Base-by-base conservation (phyloP, 2,329 filamentous ascomycete species). In the Metarhizium guizhouense region DNA sequence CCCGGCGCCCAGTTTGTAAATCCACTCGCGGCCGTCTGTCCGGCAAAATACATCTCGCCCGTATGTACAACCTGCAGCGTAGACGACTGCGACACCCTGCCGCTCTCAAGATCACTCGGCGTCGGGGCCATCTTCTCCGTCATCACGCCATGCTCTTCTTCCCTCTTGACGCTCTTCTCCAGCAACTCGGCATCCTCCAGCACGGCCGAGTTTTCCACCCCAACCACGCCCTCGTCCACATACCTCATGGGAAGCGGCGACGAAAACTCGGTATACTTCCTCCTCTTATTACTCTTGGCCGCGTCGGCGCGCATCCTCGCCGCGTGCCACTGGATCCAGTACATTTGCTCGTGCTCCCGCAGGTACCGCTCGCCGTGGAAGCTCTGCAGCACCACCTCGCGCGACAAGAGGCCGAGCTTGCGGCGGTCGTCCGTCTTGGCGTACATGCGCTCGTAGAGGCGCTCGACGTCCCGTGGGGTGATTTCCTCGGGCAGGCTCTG, bases 291-390 rank as follows among this genome's bases (percentile, higher is more conserved):
- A 3, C 38, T n/a, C 13, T 14, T 16, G 8, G 48, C 45, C 18
- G 32, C 25, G 52, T 61, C 57, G 25, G 53, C 57, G 10, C 62
- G 61, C 66, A 70, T 70, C 53, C 61, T 60, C 13, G 67, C 63
- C 56, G 66, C 53, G 59, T 69, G 65, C 68, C 68, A 70, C 59
- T 70, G 68, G 36, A 74, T 74, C 78, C 79, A 81, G 56, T 80
- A 76, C 76, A 78, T 81, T 62, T 85, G 81, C 63, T 84, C 81
- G 64, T 84, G 81, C 64, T 83, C 81, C 42, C 82, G 76, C 29
- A 84, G 74, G 63, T 84, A 84, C 0, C 81, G 74, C 47, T 82
- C 78, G 3, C 81, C 80, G 52, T 77, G 76, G 65, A 84, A 84
- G 13, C 75, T 79, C 60, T 81, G 80, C 54, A 82, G 77, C 3